Evolutionary conservation across 176 grass and related monocot genomes (phyloP).

Genomic region (Thalia dealbata): DNA sequence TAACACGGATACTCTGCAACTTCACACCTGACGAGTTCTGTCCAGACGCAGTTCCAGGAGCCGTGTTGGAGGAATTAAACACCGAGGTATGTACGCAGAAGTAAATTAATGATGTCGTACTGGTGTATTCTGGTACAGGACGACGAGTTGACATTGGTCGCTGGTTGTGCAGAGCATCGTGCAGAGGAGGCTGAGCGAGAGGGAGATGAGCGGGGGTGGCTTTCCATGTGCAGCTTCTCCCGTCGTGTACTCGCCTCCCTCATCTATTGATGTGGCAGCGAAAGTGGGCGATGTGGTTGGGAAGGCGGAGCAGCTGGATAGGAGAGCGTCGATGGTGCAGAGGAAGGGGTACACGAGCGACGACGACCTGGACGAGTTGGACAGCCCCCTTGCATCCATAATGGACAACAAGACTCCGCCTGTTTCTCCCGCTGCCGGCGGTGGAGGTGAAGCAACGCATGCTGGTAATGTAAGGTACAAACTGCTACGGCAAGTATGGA

Average conservation of each 20-base stretch:
- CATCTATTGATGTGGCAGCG: constrained; percentile 30
- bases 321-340: constrained; percentile 47
- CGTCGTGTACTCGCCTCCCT: constrained; percentile 32
- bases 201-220: constrained; percentile 14
- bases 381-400: constrained; percentile 43
- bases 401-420: constrained; percentile 34
- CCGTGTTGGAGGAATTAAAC: constrained; percentile 77
- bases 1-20: constrained; percentile 81
- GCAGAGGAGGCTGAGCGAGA: constrained; percentile 22
- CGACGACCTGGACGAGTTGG: constrained; percentile 68
- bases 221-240: constrained; percentile 48
- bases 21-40: constrained; percentile 94
- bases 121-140: no score
- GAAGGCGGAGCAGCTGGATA: constrained; percentile 28
- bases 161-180: constrained; percentile 44
- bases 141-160: no score
- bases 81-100: no score
- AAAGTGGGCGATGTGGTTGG: constrained; percentile 21
- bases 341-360: constrained; percentile 71
- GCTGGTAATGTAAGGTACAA: constrained; percentile 40
- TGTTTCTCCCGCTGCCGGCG: constrained; percentile 26
- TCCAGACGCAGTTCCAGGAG: constrained; percentile 66
- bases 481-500: constrained; percentile 74
- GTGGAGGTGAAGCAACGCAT: constrained; percentile 26
- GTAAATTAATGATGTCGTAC: no score